phyloP scores from a whole-genome alignment of 2,329 filamentous ascomycete genomes.

The Leptosphaerulina australis region DNA sequence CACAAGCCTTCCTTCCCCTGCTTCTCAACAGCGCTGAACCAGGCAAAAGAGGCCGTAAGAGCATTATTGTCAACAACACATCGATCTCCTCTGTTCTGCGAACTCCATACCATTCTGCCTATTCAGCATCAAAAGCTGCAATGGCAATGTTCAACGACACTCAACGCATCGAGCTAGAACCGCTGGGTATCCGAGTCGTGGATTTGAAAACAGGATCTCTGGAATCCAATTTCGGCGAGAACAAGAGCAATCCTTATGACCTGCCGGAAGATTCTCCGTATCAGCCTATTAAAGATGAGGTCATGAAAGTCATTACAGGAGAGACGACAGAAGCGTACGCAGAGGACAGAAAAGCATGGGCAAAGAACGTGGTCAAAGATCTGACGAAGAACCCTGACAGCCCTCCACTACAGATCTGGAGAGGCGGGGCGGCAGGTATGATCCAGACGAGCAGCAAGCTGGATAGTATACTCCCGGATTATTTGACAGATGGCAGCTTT shows the following conservation, averaged over 20 bases:
- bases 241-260: conserved; percentile 7
- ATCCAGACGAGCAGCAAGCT: conserved; percentile 10
- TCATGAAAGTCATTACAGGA: conserved; percentile 11
- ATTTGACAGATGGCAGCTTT: conserved; percentile 14
- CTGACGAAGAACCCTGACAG: conserved; percentile 14
- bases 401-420: conserved; percentile 18
- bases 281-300: conserved; percentile 16
- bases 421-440: conserved; percentile 14
- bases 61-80: conserved; percentile 16
- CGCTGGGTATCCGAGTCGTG: conserved; percentile 31
- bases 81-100: conserved; percentile 13
- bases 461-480: conserved; percentile 14
- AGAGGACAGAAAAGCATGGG: conserved; percentile 17
- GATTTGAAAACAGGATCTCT: conserved; percentile 27
- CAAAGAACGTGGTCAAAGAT: conserved; percentile 18
- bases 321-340: conserved; percentile 15
- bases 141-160: conserved; percentile 39
- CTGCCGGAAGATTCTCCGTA: conserved; percentile 13
- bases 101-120: conserved; percentile 25
- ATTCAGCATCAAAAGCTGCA: conserved; percentile 49
- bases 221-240: conserved; percentile 18
- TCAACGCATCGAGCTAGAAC: conserved; percentile 30
- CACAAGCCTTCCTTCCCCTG: conserved; percentile 47
- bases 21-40: conserved; percentile 11
- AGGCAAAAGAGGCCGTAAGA: conserved; percentile 8